A percentile compares a stretch with the other conserved stretches of the same genome.
These are phyloP conservation scores for Mycosarcoma maydis DNA, from an alignment of 1,284 basidiomycete genomes.

Conservation along the genomic window DNA sequence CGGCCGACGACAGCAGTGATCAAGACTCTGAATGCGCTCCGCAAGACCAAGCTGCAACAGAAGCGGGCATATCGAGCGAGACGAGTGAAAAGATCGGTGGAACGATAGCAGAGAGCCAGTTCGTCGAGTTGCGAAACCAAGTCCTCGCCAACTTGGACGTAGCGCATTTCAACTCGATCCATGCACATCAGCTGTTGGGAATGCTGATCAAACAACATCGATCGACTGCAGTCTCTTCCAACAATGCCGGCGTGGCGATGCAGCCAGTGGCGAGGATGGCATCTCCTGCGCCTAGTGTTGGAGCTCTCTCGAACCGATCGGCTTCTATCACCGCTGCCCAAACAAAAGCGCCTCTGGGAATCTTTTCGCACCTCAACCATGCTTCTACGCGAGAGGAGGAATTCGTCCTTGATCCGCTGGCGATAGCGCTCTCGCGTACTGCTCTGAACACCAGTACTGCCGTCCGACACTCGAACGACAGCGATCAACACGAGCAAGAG, in stretches of 20 bases:
- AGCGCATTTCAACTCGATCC: constrained; percentile 56
- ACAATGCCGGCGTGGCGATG: too few relatives aligned
- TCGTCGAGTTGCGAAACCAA: constrained; percentile 41
- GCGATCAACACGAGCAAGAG: constrained; percentile 18
- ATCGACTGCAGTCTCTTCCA: neutral
- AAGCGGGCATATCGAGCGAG: neutral
- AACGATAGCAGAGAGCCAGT: constrained; percentile 52
- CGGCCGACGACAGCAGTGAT: constrained; percentile 7
- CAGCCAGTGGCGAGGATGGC: too few relatives aligned
- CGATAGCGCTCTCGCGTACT: constrained; percentile 30
- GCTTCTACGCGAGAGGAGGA: constrained; percentile 19
- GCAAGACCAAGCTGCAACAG: neutral
- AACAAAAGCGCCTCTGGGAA: constrained; percentile 16
- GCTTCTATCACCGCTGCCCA: neutral
- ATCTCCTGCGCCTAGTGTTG: constrained; percentile 24
- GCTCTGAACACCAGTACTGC: constrained; percentile 14
- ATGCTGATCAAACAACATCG: constrained; percentile 52
- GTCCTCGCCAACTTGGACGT: constrained; percentile 50
- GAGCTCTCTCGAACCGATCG: constrained; percentile 20
- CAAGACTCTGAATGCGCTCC: neutral
- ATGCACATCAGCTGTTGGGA: constrained; percentile 53
- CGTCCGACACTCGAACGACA: constrained; percentile 3
- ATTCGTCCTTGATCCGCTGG: constrained; percentile 42
- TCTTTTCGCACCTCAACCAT: constrained; percentile 32
- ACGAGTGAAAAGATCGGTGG: constrained; percentile 20